Base-by-base conservation (phyloP, 1,139 yeast genomes). In the Candida frijolesensis region DNA sequence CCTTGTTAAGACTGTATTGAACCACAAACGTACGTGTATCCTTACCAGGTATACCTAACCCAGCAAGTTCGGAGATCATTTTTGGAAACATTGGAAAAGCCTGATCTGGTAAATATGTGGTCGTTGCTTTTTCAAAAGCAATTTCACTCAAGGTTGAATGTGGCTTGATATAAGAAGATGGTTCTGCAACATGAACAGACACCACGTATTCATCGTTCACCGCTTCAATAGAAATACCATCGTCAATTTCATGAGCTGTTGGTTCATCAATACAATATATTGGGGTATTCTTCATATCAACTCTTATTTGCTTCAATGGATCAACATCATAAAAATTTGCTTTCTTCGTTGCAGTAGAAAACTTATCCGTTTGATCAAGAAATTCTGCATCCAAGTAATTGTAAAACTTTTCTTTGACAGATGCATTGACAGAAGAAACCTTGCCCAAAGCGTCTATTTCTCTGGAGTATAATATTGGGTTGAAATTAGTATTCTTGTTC, bases 211-310 rank as follows among this genome's bases (percentile, higher is more conserved):
- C 60, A 1, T 67, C 66, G 1, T 60, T 63, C 0, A 69, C 53
- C 29, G 63, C 64, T 38, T 72, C 72, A 16, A 94, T 70, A 0
- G 96, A 83, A 27, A 94, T 77, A 44, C 98, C 99, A 66, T 94
- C 99, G 66, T 94, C 99, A 54, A 94, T 88, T 66, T 94, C 99
- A 59, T 87, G 87, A 0, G 98, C 97, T 42, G 78, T 78, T 11
- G 76, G 82, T 2, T 87, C 79, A 67, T 94, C 99, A 52, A 94
- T 91, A 67, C 98, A 91, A 63, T 85, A 94, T 0, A 92, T 84
- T 0, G 85, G 80, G 37, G 78, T 67, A 11, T 71, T 62, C 0
- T 63, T 64, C 53, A 74, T 78, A 27, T 70, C 71, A 34, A 59
- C 60, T 55, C 87, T 59, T 3, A 65, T 51, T 0, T 47, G 38